Base-by-base conservation (phyloP, 768 basidiomycete genomes). In the Calocybe indica region DNA sequence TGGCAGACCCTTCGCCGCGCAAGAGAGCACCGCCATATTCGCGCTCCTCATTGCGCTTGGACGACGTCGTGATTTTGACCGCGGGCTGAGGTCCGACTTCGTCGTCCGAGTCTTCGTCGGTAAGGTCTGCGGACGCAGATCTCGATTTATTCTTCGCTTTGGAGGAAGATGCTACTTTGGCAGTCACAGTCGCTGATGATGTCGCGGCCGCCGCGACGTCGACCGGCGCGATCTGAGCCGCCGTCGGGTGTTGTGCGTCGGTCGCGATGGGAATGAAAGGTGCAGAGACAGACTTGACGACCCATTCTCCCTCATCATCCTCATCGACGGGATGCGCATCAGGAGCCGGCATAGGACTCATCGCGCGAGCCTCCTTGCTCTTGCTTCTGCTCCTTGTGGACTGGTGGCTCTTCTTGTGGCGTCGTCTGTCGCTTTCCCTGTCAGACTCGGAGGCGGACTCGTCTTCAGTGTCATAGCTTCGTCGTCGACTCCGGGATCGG, bases 1-100 rank as follows among this genome's bases (percentile, higher is more conserved):
- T 98, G 34, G 96, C 96, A 53, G 85, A 87, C 43, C 92, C 96
- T 75, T 99, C 96, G 45, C 96, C 96, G 5, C 88, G 88, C 8
- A 93, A 78, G 43, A 99, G 74, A 29, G 90, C 87, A 50, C 93
- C 81, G 52, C 92, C 92, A 61, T 92, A 99, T 39, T 87, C 79
- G 15, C 92, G 81, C 58, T 90, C 90, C 68, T 90, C 88, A 40
- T 85, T 59, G 58, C 72, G 82, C 48, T 70, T 70, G 22, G 22
- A 22, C 22, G 22, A 22, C 5, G 68, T 51, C 31, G 53, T 69
- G 22, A 62, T 56, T 50, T 71, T 76, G 33, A 57, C 34, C 0
- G 79, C 58, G n/a, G 92, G 87, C 54, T 83, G 71, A 4, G 94
- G 94, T 0, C 94, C 94, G 31, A 95, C 62, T 33, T 85, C 88